Base-by-base conservation (phyloP, 805 yeast species). In the Wickerhamomyces chaumierensis region DNA sequence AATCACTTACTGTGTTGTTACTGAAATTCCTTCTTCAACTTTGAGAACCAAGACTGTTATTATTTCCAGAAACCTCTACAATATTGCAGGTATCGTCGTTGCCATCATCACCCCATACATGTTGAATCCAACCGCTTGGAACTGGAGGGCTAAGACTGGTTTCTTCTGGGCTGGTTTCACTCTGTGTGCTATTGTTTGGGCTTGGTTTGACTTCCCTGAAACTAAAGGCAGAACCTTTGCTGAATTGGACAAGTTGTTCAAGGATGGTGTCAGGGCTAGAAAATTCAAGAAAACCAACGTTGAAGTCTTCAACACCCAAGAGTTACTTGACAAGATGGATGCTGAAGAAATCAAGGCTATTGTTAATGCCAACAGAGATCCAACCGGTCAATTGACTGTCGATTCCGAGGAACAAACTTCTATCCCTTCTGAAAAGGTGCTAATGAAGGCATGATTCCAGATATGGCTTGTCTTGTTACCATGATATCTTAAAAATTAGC, bases 141-240 rank as follows among this genome's bases (percentile, higher is more conserved):
- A 69, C 42, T 56, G 64, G 63, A 58, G 61, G 25, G 68, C 68
- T 9, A 67, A 66, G 42, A 62, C 69, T 31, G 71, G 63, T 3
- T 63, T 64, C 43, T 52, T 69, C 40, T 70, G 67, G 61, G 68
- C 65, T 35, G 75, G 63, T 0, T 48, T 52, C 13, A 51, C 58
- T 16, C 31, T 59, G 5, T 2, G 56, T 9, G 48, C 60, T 15
- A 16, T 62, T 12, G 40, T 60, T 31, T 71, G 71, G 69, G 51
- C 56, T 27, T 72, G 60, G 59, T 70, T 71, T 52, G 66, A 68
- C 39, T 61, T 73, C 44, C 81, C 82, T 11, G 82, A 75, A 53
- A 70, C 78, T 14, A 62, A 62, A 49, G 65, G 63, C 31, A 64
- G 74, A 52, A 71, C 78, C 0, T 73, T 58, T 48, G 78, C 74